These are phyloP conservation scores for Massariosphaeria phaeospora DNA, from an alignment of 495 filamentous ascomycete species.

Conservation along the genomic window DNA sequence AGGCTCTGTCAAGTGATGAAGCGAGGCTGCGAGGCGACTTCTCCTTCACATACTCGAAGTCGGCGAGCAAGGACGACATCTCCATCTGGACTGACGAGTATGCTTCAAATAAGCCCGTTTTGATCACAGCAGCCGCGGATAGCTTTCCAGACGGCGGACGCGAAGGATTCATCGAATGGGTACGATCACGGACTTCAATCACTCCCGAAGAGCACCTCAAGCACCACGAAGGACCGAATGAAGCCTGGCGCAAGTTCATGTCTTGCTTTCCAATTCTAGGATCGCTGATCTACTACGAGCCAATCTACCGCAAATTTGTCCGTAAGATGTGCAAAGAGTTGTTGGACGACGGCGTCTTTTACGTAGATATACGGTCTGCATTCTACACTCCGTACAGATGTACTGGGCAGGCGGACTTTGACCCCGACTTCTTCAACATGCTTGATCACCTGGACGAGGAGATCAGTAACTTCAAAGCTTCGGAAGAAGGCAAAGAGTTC, in stretches of 20 bases:
- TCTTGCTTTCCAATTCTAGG: slow-evolving; percentile 64
- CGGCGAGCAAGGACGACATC: slow-evolving; percentile 16
- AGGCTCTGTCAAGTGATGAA: slow-evolving; percentile 47
- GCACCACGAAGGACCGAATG: slow-evolving; percentile 73
- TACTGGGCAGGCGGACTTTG: slow-evolving; percentile 54
- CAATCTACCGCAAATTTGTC: slow-evolving; percentile 76
- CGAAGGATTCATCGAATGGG: slow-evolving; percentile 68
- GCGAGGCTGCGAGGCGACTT: slow-evolving; percentile 48
- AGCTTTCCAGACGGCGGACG: slow-evolving; percentile 66
- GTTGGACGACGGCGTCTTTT: slow-evolving; percentile 70
- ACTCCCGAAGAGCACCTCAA: slow-evolving; percentile 65
- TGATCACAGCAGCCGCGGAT: slow-evolving; percentile 61
- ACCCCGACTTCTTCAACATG: slow-evolving; percentile 59
- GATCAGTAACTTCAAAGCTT: slow-evolving; percentile 65
- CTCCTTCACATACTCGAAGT: slow-evolving; percentile 52
- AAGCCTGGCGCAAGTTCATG: slow-evolving; percentile 73
- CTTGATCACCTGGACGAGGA: slow-evolving; percentile 71
- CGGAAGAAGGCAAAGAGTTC: slow-evolving; percentile 66
- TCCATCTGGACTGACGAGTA: slow-evolving; percentile 65
- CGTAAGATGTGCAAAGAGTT: slow-evolving; percentile 61
- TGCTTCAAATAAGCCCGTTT: slow-evolving; percentile 49
- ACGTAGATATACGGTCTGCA: slow-evolving; percentile 62
- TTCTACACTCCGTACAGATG: slow-evolving; percentile 60
- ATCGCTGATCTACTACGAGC: slow-evolving; percentile 80
- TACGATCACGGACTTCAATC: slow-evolving; percentile 67